These are phyloP conservation scores for Leptographium wingfieldii DNA, from an alignment of 2,329 filamentous ascomycete species.

Conservation along the genomic window DNA sequence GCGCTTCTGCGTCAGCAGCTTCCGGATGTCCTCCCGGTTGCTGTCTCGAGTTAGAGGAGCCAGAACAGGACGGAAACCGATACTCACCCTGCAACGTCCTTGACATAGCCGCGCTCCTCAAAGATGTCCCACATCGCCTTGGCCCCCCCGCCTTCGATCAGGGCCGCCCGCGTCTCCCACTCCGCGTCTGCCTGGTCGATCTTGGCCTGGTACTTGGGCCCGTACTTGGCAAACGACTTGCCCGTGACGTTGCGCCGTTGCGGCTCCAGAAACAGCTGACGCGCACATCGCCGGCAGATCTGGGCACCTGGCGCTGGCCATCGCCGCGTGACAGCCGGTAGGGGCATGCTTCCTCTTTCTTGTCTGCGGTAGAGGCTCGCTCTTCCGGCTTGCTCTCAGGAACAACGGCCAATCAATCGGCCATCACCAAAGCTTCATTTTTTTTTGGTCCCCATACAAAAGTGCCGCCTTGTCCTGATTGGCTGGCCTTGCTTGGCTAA, in stretches of 20 bases:
- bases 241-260: constrained; percentile 7
- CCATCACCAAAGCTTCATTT: not conserved
- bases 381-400: no score
- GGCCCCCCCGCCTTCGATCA: constrained; percentile 36
- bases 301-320: constrained; percentile 3
- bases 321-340: constrained; percentile 1
- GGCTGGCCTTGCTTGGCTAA: not conserved
- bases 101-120: constrained; percentile 60
- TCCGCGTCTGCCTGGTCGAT: constrained; percentile 25
- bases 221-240: constrained; percentile 10
- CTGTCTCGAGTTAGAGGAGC: constrained; percentile 14
- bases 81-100: constrained; percentile 60
- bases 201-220: constrained; percentile 30
- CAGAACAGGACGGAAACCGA: not conserved
- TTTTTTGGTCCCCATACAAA: not conserved
- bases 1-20: constrained; percentile 50
- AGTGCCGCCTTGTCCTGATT: not conserved
- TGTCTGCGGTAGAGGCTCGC: no score
- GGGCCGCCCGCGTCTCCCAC: constrained; percentile 35
- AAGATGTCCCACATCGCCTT: constrained; percentile 50
- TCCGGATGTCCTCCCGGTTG: constrained; percentile 41
- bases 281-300: constrained; percentile 10
- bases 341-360: not conserved
- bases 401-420: no score
- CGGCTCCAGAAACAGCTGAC: constrained; percentile 1